Percentiles rank a stretch among this genome's conserved stretches.
phyloP scores from a whole-genome alignment of 2,329 filamentous ascomycete species.

The Macroventuria anomochaeta region DNA sequence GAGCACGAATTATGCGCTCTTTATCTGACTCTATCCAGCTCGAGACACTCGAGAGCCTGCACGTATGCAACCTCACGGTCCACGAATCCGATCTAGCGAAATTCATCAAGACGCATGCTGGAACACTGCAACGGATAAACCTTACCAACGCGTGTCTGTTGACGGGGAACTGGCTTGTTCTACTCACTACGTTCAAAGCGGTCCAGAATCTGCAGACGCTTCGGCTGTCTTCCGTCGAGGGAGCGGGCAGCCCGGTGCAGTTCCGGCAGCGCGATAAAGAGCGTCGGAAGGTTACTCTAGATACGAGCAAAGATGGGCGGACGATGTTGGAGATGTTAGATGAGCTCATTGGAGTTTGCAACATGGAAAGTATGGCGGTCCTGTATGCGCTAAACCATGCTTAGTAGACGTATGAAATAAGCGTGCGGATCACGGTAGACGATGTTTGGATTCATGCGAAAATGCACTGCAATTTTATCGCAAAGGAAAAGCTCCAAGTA shows the following conservation, averaged over 20 bases:
- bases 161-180: conserved; percentile 25
- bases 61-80: conserved; percentile 24
- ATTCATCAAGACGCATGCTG: conserved; percentile 23
- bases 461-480: too few relatives aligned
- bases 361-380: background rate
- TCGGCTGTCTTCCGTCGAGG: conserved; percentile 14
- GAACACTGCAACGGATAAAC: conserved; percentile 19
- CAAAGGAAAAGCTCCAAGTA: too few relatives aligned
- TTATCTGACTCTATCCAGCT: conserved; percentile 23
- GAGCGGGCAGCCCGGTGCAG: background rate
- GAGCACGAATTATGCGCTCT: conserved; percentile 25
- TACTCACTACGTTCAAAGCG: conserved; percentile 17
- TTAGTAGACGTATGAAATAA: too few relatives aligned
- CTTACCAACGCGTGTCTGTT: conserved; percentile 22
- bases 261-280: conserved; percentile 3
- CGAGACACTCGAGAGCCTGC: conserved; percentile 19
- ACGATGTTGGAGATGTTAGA: conserved; percentile 19
- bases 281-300: conserved; percentile 12
- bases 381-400: background rate
- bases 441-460: too few relatives aligned
- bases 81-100: conserved; percentile 24
- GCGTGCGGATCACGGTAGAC: too few relatives aligned
- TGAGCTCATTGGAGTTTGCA: conserved; percentile 8
- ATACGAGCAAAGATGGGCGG: background rate
- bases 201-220: conserved; percentile 10